Base-by-base conservation (phyloP, 1,284 basidiomycete species). In the Apiotrichum gamsii region DNA sequence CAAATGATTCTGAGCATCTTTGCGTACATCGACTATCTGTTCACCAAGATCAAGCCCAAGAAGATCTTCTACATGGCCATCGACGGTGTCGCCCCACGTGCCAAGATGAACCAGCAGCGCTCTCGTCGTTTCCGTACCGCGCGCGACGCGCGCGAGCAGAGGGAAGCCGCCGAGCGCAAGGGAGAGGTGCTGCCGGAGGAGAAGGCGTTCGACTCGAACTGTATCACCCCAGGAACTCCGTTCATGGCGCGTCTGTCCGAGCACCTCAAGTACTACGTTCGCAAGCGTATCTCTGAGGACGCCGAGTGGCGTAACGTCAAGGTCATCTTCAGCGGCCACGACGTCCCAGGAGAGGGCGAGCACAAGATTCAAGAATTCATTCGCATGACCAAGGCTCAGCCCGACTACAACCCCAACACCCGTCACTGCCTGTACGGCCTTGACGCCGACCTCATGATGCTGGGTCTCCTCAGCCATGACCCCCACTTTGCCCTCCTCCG, bases 351-450 rank as follows among this genome's bases (percentile, higher is more conserved):
- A 56, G 95, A 99, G 72, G 95, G 95, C 55, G 95, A 99, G 70
- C 95, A 99, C 80, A 99, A 99, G 78, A 94, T 99, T 62, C 97
- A 98, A 87, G 95, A 98, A 71, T 98, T 94, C 72, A 97, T 99
- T 65, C 85, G 95, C 42, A 76, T 90, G 53, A 83, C 84, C 49
- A 89, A 94, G 62, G 91, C 95, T 21, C 95, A 98, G 72, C 87
- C 87, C 9, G 86, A 87, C 67, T 95, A 98, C 59, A 72, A 74
- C 58, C 71, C 72, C 29, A 73, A 74, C 59, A 74, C 72, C 13
- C 60, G 95, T 57, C 95, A 99, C 74, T 98, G 95, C 73, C 76
- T 99, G 47, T 98, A 99, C 73, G 95, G 95, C 36, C 82, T 99
- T 30, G 95, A 99, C 68, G 95, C 95, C 43, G 95, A 99, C 75